These are phyloP conservation scores for Hordeum vulgare DNA, from an alignment of 176 grass and related monocot species.

Conservation along the genomic window DNA sequence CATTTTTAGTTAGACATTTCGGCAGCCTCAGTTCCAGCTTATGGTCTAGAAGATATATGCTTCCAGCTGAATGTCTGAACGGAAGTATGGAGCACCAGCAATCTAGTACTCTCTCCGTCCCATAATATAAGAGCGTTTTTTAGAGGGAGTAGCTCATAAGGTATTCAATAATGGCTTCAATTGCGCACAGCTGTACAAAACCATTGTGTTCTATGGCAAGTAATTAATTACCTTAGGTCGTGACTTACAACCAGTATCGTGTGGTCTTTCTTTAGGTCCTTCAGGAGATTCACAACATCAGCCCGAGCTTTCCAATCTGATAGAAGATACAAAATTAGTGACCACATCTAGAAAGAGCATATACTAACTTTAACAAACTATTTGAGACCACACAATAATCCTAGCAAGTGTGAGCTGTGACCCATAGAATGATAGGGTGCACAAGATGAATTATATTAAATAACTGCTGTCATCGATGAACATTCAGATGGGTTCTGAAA, in stretches of 20 bases:
- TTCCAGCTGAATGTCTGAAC: neutral
- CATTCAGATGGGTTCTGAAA: neutral
- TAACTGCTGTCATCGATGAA: neutral
- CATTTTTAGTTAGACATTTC: neutral
- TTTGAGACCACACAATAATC: neutral
- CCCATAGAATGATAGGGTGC: neutral
- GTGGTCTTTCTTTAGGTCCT: slow-evolving; percentile 58
- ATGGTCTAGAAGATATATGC: neutral
- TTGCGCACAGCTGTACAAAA: neutral
- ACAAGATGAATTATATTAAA: neutral
- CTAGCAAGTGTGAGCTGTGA: neutral
- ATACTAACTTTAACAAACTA: neutral
- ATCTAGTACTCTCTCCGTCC: neutral
- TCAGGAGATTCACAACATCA: slow-evolving; percentile 87
- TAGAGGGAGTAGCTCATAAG: neutral
- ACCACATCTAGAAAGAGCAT: neutral
- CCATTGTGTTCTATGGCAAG: neutral
- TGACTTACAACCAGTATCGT: slow-evolving; percentile 82
- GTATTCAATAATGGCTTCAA: neutral
- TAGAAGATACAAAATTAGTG: neutral
- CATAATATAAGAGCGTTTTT: too few relatives aligned
- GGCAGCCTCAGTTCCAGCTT: neutral
- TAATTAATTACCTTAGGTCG: slow-evolving; percentile 67
- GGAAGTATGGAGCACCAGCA: neutral
- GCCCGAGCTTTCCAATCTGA: slow-evolving; percentile 90